Evolutionary conservation across 225 moss, liverwort and hornwort genomes (phyloP).

Genomic region (Ulota crispa): DNA sequence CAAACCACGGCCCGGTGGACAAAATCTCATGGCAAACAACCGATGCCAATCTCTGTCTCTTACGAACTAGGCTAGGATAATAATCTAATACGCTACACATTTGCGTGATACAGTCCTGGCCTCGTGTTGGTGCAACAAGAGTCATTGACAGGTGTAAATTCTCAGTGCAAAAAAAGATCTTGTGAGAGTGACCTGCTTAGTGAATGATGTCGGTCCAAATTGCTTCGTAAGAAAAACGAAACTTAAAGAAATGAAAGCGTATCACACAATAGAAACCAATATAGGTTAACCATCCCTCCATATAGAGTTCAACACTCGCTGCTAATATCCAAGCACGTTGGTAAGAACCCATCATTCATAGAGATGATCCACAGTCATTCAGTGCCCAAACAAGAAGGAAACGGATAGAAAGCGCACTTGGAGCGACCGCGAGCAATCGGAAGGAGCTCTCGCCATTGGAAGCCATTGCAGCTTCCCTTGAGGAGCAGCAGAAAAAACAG

Average conservation of each 20-base stretch:
- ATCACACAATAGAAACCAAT: neutral
- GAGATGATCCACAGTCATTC: neutral
- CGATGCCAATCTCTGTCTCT: neutral
- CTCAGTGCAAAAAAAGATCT: neutral
- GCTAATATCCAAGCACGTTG: neutral
- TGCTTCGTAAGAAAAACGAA: neutral
- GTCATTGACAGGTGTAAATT: neutral
- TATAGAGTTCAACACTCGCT: neutral
- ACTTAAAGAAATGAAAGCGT: neutral
- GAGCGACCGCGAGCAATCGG: conserved; percentile 30
- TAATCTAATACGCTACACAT: neutral
- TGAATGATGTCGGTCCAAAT: neutral
- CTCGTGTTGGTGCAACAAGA: neutral
- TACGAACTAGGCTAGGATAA: neutral
- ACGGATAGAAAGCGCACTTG: conserved; percentile 24
- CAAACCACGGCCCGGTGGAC: neutral
- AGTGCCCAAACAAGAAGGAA: neutral
- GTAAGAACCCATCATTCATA: neutral
- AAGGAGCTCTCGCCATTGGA: conserved; percentile 32
- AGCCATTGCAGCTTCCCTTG: conserved; percentile 28
- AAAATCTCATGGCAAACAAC: neutral
- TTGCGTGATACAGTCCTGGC: neutral
- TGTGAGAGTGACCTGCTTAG: neutral
- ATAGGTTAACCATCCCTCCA: neutral
- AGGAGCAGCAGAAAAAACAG: neutral